Evolutionary conservation across 352 stramenopile species (phyloP), one percentile per base, ranked within the genome.

Genomic region (Plasmopara viticola): DNA sequence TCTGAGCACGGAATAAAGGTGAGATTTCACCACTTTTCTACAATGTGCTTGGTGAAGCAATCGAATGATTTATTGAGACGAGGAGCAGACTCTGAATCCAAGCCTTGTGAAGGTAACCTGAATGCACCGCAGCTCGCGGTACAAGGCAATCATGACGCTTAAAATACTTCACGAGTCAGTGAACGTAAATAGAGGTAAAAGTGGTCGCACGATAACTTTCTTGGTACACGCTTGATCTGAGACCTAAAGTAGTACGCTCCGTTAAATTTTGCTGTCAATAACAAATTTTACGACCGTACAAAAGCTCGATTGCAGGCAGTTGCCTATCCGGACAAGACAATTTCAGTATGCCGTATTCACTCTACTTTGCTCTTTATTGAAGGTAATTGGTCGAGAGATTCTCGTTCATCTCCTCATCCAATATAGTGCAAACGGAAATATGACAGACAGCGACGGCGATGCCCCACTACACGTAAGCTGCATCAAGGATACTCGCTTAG

Each of bases 161-260:
- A 60, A 69, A 12, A 57, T 74, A 4, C 62, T 95, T 15, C 43
- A 90, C 1, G 70, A 66, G 6, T 83, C 70, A 0, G 51, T 65
- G 6, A 70, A 64, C 9, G 86, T 87, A 15, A 63, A 86, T 48
- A 67, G 34, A 29, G 57, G 52, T 0, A 39, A 72, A 6, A 72
- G 68, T 12, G 65, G 57, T 18, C 44, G 20, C 1, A 68, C 64
- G 9, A 89, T 76, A 0, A 51, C 67, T 20, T 75, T 70, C 0
- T 61, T 88, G 25, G 53, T 95, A 0, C 84, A 93, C 44, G 58
- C 72, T 10, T 86, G 71, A 44, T 72, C 85, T 30, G 74, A 69
- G 85, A 95, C 42, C 45, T 66, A 6, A 82, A 91, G 34, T 81
- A 81, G 0, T 86, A 89, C 25, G 94, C 83, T 5, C 78, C 85